Conservation (phyloP, 441 rosid genomes). For the Theobroma grandiflorum region DNA sequence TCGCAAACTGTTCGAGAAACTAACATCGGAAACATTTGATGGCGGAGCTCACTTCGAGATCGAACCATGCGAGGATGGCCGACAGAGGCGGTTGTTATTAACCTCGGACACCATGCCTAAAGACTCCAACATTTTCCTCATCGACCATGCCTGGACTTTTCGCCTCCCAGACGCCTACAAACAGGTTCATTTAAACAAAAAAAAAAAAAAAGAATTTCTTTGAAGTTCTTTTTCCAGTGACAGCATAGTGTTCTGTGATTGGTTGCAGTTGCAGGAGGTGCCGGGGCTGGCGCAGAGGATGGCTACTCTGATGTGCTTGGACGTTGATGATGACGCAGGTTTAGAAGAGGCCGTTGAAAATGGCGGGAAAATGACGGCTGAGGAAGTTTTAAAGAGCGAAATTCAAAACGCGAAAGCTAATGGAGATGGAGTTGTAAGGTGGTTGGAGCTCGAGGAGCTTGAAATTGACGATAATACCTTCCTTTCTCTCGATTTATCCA, state of each 20-base stretch:
- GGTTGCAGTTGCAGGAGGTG: conserved; percentile 77
- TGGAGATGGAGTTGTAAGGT: conserved; percentile 58
- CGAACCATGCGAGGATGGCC: conserved; percentile 69
- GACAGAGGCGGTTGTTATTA: conserved; percentile 72
- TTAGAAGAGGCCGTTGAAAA: conserved; percentile 42
- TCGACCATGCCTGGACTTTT: conserved; percentile 98
- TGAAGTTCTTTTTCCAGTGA: conserved; percentile 6
- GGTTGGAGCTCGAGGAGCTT: conserved; percentile 93
- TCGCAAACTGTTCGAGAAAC: conserved; percentile 69
- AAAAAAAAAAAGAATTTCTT: neutral
- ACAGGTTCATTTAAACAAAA: conserved; percentile 54
- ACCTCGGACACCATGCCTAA: conserved; percentile 64
- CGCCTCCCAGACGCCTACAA: conserved; percentile 76
- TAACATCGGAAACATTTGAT: conserved; percentile 76
- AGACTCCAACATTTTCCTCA: conserved; percentile 78
- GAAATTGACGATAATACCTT: conserved; percentile 63
- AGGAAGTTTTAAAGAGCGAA: conserved; percentile 61
- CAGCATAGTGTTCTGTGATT: conserved; percentile 19
- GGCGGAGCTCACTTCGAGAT: conserved; percentile 83
- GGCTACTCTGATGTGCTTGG: conserved; percentile 92
- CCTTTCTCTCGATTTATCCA: conserved; percentile 62
- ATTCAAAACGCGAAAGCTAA: conserved; percentile 53
- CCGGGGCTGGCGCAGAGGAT: conserved; percentile 91
- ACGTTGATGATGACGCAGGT: conserved; percentile 46
- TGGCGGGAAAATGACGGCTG: conserved; percentile 43